phyloP scores from a whole-genome alignment of 78 protist genomes.

The Andalucia godoyi region DNA sequence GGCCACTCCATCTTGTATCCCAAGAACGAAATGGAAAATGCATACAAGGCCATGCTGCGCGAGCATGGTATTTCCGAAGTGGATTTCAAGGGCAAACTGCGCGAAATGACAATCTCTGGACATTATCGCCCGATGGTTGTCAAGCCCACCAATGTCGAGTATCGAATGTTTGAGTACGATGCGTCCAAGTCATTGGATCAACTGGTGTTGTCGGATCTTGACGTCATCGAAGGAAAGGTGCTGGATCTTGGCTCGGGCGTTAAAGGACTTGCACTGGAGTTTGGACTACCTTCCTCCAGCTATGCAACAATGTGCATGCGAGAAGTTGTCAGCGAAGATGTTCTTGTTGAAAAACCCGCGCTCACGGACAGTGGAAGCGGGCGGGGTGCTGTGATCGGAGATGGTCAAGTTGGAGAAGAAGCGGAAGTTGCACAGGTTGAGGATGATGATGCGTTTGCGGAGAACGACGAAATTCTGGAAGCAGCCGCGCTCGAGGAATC shows the following conservation, averaged over 20 bases:
- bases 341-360: too few relatives aligned
- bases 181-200: background rate
- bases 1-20: slow-evolving; percentile 28
- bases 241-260: background rate
- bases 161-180: background rate
- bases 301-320: slow-evolving; percentile 76
- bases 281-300: slow-evolving; percentile 40
- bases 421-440: too few relatives aligned
- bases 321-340: too few relatives aligned
- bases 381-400: too few relatives aligned
- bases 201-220: background rate
- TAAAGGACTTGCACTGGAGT: slow-evolving; percentile 36
- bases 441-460: too few relatives aligned
- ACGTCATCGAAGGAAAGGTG: background rate
- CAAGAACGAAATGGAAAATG: background rate
- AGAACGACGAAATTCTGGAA: too few relatives aligned
- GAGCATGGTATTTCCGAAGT: background rate
- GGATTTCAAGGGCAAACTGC: background rate
- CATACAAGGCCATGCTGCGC: background rate
- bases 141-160: background rate
- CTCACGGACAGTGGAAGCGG: too few relatives aligned
- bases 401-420: too few relatives aligned
- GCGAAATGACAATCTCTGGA: background rate
- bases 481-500: too few relatives aligned
- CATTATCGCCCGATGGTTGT: slow-evolving; percentile 9